phyloP scores from a whole-genome alignment of 306 rosid species.

The Pueraria montana region DNA sequence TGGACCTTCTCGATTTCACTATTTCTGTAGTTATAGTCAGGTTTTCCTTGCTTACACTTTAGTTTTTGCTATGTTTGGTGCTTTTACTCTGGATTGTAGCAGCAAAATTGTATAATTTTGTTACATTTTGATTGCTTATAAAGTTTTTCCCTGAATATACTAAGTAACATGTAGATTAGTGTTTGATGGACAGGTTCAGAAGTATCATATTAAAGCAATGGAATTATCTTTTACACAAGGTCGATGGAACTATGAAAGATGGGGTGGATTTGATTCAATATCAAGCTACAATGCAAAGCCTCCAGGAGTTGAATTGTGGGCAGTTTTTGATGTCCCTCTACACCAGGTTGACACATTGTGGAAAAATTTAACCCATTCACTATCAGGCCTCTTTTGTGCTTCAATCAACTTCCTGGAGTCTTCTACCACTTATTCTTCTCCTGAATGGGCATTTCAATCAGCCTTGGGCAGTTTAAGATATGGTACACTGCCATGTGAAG shows the following conservation, averaged over 20 bases:
- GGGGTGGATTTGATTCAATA: slow-evolving; percentile 96
- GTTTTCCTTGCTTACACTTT: background rate
- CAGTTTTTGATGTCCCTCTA: slow-evolving; percentile 80
- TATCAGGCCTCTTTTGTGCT: slow-evolving; percentile 95
- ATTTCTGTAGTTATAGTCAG: background rate
- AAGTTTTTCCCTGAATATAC: slow-evolving; percentile 36
- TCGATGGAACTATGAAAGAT: slow-evolving; percentile 91
- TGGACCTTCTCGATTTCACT: background rate
- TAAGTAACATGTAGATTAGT: slow-evolving; percentile 47
- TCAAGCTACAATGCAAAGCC: slow-evolving; percentile 92
- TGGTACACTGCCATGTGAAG: slow-evolving; percentile 95
- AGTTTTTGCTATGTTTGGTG: background rate
- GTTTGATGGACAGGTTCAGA: slow-evolving; percentile 80
- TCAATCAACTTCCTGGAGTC: slow-evolving; percentile 97
- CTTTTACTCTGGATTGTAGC: slow-evolving; percentile 3
- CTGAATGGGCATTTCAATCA: slow-evolving; percentile 73
- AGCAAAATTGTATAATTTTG: slow-evolving; percentile 1
- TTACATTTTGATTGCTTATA: background rate
- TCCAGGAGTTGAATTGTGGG: slow-evolving; percentile 98
- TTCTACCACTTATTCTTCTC: slow-evolving; percentile 80
- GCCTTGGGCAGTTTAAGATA: slow-evolving; percentile 79
- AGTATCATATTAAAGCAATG: slow-evolving; percentile 80
- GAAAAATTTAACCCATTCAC: slow-evolving; percentile 93
- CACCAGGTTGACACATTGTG: slow-evolving; percentile 80
- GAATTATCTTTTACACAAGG: slow-evolving; percentile 98